phyloP scores from a whole-genome alignment of 176 grass and related monocot species.

The Rhynchospora pubera region DNA sequence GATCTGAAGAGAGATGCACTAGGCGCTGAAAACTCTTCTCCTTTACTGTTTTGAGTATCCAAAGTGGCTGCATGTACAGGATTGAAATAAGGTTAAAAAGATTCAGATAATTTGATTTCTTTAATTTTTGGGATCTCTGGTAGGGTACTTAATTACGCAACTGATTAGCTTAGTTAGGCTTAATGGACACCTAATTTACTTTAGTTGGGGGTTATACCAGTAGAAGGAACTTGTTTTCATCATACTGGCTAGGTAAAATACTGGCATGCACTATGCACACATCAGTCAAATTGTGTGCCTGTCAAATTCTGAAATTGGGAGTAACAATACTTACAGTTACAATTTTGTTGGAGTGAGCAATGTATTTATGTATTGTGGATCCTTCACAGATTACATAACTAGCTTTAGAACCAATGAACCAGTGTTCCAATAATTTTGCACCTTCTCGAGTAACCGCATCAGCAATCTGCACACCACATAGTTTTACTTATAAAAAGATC shows the following conservation, averaged over 20 bases:
- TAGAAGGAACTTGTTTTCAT: neutral
- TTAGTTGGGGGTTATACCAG: neutral
- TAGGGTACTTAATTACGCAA: neutral
- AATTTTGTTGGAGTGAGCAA: slow-evolving; percentile 74
- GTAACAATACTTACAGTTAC: slow-evolving; percentile 66
- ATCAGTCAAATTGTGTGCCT: neutral
- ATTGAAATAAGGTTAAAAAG: slow-evolving; percentile 18
- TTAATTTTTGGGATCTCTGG: neutral
- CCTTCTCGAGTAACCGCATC: slow-evolving; percentile 57
- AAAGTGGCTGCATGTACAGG: slow-evolving; percentile 53
- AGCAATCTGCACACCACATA: slow-evolving; percentile 44
- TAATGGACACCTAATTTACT: neutral
- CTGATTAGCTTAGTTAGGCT: neutral
- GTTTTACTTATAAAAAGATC: slow-evolving; percentile 13
- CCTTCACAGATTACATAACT: slow-evolving; percentile 93
- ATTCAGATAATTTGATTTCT: neutral
- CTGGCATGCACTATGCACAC: neutral
- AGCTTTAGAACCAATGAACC: slow-evolving; percentile 87
- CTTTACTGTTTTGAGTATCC: slow-evolving; percentile 89
- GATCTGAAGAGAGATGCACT: slow-evolving; percentile 83
- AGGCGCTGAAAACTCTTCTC: slow-evolving; percentile 86
- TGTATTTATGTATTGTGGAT: slow-evolving; percentile 60
- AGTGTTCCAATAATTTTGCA: slow-evolving; percentile 78
- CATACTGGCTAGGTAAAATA: neutral
- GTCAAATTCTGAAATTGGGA: slow-evolving; percentile 10